phyloP scores from a whole-genome alignment of 441 rosid species.

The Gossypium lobatum region DNA sequence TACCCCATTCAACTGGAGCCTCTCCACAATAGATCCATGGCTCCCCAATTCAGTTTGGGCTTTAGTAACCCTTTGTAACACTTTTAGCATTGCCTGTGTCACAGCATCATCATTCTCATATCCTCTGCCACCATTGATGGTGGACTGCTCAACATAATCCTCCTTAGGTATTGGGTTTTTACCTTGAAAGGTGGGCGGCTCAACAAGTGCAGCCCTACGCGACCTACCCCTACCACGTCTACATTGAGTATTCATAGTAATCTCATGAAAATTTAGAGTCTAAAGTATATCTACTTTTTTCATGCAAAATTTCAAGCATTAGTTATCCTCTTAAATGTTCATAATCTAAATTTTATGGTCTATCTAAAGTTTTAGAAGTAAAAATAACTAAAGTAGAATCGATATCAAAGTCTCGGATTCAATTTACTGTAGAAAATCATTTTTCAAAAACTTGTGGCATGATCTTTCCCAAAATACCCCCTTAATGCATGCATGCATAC shows the following conservation, averaged over 20 bases:
- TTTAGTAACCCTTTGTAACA: background rate
- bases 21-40: background rate
- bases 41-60: background rate
- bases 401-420: background rate
- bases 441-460: background rate
- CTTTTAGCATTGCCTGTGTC: background rate
- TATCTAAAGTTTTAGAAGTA: background rate
- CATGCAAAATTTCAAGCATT: background rate
- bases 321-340: background rate
- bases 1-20: background rate
- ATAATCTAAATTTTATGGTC: background rate
- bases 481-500: background rate
- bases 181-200: background rate
- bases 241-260: no score
- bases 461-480: background rate
- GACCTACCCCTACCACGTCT: background rate
- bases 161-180: no score
- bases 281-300: background rate
- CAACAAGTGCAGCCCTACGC: background rate
- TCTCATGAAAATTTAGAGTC: background rate
- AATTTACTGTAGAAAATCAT: no score
- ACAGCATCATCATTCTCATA: background rate
- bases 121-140: background rate
- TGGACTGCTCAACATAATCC: background rate
- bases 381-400: background rate